Conservation (phyloP, 352 stramenopile species). For the Phytophthora chlamydospora region DNA sequence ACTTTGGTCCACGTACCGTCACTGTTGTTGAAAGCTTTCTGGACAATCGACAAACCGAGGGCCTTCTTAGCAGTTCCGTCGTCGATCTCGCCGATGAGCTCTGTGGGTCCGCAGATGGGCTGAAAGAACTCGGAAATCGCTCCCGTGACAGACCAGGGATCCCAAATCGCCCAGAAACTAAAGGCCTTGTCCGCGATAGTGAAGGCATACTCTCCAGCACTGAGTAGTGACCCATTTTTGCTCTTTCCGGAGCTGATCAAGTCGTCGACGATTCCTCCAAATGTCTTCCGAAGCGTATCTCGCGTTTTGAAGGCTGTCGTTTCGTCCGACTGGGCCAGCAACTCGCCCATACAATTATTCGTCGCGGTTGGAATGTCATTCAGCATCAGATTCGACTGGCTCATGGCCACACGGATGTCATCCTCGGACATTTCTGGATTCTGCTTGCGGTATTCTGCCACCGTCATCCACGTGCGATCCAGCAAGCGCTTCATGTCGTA, state of each 20-base stretch:
- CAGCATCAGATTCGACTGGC: slow-evolving; percentile 37
- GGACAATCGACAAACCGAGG: slow-evolving; percentile 11
- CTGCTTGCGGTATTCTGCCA: slow-evolving; percentile 13
- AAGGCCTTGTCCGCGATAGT: slow-evolving; percentile 34
- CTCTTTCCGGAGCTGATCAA: slow-evolving; percentile 46
- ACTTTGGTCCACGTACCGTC: slow-evolving; percentile 40
- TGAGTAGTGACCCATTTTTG: slow-evolving; percentile 39
- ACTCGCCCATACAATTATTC: slow-evolving; percentile 35
- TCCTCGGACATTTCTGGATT: slow-evolving; percentile 21
- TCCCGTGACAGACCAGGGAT: too few species aligned
- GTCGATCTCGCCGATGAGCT: slow-evolving; percentile 32
- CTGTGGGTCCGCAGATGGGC: slow-evolving; percentile 48
- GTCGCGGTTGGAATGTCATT: slow-evolving; percentile 43
- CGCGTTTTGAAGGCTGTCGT: slow-evolving; percentile 22
- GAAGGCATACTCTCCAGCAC: slow-evolving; percentile 35
- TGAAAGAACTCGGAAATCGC: slow-evolving; percentile 59
- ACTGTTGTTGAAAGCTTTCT: slow-evolving; percentile 49
- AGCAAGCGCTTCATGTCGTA: slow-evolving; percentile 21
- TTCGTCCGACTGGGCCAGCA: slow-evolving; percentile 18
- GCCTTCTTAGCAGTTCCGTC: too few species aligned
- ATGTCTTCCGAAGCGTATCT: slow-evolving; percentile 49
- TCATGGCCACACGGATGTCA: slow-evolving; percentile 16
- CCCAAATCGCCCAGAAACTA: too few species aligned
- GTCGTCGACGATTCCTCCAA: slow-evolving; percentile 48
- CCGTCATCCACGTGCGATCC: slow-evolving; percentile 19